These are phyloP conservation scores for Penicillium sp. DNA, from an alignment of 2,329 filamentous ascomycete genomes.

Conservation along the genomic window DNA sequence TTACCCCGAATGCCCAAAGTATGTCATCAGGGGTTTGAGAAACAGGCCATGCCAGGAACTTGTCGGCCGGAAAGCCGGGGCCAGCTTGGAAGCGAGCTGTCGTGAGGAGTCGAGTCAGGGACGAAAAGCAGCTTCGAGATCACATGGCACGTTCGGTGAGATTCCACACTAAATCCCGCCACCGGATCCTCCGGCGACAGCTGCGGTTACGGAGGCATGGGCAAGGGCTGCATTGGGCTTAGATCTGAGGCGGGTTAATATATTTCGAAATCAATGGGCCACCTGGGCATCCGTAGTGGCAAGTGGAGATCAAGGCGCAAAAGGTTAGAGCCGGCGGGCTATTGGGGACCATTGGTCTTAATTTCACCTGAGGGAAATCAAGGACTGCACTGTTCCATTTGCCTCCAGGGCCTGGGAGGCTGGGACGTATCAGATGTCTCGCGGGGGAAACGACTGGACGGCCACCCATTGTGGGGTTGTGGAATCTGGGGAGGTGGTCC, in stretches of 20 bases:
- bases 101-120: neutral
- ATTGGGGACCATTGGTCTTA: neutral
- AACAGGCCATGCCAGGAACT: neutral
- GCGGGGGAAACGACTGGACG: neutral
- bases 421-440: neutral
- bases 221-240: neutral
- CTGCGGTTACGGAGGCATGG: neutral
- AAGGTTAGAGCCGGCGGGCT: no score
- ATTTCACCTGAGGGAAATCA: neutral
- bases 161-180: neutral
- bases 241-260: neutral
- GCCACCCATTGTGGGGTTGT: neutral
- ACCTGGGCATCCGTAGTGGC: neutral
- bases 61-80: neutral
- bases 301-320: neutral
- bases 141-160: neutral
- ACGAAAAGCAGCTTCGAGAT: neutral
- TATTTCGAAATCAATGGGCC: slow-evolving; percentile 3
- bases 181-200: neutral
- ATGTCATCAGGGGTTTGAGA: neutral
- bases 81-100: neutral
- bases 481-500: neutral
- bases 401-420: neutral
- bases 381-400: neutral
- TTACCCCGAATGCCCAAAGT: neutral